Evolutionary conservation across 352 stramenopile species (phyloP), one percentile per base, ranked within the genome.

Genomic region (Phytophthora vignae): DNA sequence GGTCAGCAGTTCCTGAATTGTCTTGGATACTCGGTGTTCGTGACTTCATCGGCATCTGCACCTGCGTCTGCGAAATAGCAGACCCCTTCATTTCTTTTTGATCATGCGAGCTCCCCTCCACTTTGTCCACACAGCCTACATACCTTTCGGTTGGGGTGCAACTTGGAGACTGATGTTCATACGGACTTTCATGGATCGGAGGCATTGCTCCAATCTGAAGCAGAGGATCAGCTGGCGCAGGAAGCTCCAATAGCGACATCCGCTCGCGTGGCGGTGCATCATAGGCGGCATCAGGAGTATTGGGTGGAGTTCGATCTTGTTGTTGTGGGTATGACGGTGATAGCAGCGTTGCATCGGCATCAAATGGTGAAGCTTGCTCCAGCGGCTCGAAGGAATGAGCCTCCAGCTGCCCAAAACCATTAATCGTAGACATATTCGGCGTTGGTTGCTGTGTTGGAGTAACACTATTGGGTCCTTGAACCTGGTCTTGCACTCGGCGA

Each of bases 131-230:
- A 42, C 36, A 42, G 2, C 36, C 36, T 42, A 4, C 36, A 42
- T 42, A 12, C 3, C 14, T 42, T 17, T 4, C 36, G 11, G 36
- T 42, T 17, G 36, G 36, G 36, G 36, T 50, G 42, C n/a, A 4
- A 22, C 42, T 21, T 9, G 17, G 42, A 9, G 42, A 50, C 42
- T 50, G 15, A 17, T 22, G n/a, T 50, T 77, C 55, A 25, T 48
- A 64, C 40, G 49, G 36, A 49, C 55, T 69, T 31, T 74, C 69
- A 44, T 63, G 17, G 2, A 60, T 70, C 31, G 64, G 60, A 54
- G 55, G 42, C 55, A 72, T 68, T 56, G 42, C 58, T 27, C 52
- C 69, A 48, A 74, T 40, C 53, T 52, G 36, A 52, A 74, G 59
- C 60, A 71, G 52, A 21, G 55, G 40, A 2, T 67, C 27, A 15